These are phyloP conservation scores for Sclerotinia trifoliorum DNA, from an alignment of 2,329 filamentous ascomycete species.

Conservation along the genomic window DNA sequence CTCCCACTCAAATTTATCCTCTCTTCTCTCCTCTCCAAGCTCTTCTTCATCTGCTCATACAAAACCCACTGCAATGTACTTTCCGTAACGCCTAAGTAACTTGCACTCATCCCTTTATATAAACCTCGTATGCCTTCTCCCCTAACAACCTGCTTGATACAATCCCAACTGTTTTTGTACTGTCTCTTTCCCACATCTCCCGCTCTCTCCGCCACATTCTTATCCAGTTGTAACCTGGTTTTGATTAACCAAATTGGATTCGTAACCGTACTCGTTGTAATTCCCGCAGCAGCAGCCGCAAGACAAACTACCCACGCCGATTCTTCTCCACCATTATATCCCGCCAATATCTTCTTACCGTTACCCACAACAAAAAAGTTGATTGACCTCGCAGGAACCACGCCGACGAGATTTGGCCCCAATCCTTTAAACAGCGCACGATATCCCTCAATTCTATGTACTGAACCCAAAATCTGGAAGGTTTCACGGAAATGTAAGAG, in stretches of 20 bases:
- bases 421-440: slow-evolving; percentile 90
- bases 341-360: slow-evolving; percentile 76
- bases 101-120: slow-evolving; percentile 88
- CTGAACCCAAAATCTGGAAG: slow-evolving; percentile 76
- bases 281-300: slow-evolving; percentile 73
- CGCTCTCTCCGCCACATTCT: slow-evolving; percentile 65
- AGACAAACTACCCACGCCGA: slow-evolving; percentile 74
- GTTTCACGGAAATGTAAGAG: slow-evolving; percentile 80
- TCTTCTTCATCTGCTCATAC: slow-evolving; percentile 87
- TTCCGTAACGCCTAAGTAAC: slow-evolving; percentile 87
- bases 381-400: slow-evolving; percentile 85
- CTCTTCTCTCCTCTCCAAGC: slow-evolving; percentile 64
- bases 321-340: slow-evolving; percentile 71
- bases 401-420: slow-evolving; percentile 84
- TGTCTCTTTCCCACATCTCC: slow-evolving; percentile 57
- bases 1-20: slow-evolving; percentile 57
- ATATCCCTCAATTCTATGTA: slow-evolving; percentile 78
- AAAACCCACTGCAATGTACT: slow-evolving; percentile 90
- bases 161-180: slow-evolving; percentile 88
- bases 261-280: slow-evolving; percentile 85
- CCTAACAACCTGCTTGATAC: slow-evolving; percentile 75
- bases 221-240: slow-evolving; percentile 88
- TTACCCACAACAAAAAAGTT: slow-evolving; percentile 95
- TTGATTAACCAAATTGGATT: slow-evolving; percentile 98
- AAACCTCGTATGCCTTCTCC: slow-evolving; percentile 79